Evolutionary conservation across 148 eudicot species (phyloP).

Genomic region (Amaranthus hypochondriacus): DNA sequence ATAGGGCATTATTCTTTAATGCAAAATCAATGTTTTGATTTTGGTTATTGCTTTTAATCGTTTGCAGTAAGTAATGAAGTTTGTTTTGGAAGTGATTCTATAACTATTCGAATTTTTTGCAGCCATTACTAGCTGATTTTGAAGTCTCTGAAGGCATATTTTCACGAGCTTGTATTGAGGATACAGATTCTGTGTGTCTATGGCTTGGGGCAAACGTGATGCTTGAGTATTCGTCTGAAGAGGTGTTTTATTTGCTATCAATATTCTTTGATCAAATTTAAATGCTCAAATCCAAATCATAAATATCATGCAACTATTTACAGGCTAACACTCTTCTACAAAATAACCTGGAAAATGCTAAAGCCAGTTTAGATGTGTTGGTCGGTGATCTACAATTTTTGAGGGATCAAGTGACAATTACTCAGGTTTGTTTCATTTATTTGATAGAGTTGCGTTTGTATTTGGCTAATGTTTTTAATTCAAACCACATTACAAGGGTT

Average conservation of each 20-base stretch:
- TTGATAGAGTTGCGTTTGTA: not conserved
- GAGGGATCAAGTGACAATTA: constrained; percentile 85
- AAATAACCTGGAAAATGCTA: constrained; percentile 85
- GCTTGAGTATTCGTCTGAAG: constrained; percentile 94
- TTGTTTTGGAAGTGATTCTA: not conserved
- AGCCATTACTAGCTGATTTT: constrained; percentile 80
- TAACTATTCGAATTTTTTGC: constrained; percentile 15
- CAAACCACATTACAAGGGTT: not conserved
- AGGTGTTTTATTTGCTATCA: constrained; percentile 43
- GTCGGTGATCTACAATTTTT: constrained; percentile 73
- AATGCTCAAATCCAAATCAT: not conserved
- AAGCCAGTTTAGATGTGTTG: constrained; percentile 84
- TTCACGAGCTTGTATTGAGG: constrained; percentile 71
- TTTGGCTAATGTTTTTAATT: not conserved
- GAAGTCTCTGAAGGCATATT: constrained; percentile 91
- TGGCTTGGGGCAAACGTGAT: constrained; percentile 97
- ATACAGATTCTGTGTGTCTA: constrained; percentile 77
- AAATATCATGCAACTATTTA: constrained; percentile 13
- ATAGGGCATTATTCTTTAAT: not conserved
- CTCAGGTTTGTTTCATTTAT: constrained; percentile 57
- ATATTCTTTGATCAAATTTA: not conserved
- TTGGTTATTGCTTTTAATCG: not conserved
- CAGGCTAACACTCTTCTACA: constrained; percentile 77
- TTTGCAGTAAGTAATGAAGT: not conserved
- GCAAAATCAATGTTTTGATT: not conserved